Base-by-base conservation (phyloP, 768 basidiomycete species). In the Leccinum subgranulosum region DNA sequence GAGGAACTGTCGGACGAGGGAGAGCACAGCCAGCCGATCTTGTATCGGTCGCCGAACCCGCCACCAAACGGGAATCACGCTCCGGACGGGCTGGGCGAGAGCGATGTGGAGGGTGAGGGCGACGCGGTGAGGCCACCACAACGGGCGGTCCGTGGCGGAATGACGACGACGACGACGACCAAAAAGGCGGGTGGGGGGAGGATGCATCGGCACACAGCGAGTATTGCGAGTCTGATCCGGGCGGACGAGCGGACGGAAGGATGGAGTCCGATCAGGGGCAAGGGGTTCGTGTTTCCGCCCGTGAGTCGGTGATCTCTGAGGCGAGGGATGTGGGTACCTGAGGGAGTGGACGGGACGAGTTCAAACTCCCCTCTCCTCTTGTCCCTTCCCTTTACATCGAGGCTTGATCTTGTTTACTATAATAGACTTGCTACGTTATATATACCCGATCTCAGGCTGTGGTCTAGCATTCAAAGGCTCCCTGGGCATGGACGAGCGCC, bases 221-320 rank as follows among this genome's bases (percentile, higher is more conserved):
- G 87, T 61, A 93, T 93, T 60, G 89, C 86, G 12, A 91, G 88
- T 67, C 72, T 92, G 58, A 90, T 92, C 54, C 78, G 89, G 9
- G 82, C 86, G 5, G 88, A 90, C 39, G 88, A 92, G 64, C 73
- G 88, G 23, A 55, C 88, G 66, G 91, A 90, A 62, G 89, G 87
- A 2, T 92, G 90, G 90, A 90, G 88, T 71, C 86, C 88, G 6
- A 85, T 90, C 55, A 64, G 79, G 68, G 78, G 76, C 27, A 76
- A 78, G 51, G 73, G 76, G 0, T 87, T 89, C 60, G 76, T 73
- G 31, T 77, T 83, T 62, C 80, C 83, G 15, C 76, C 79, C 12
- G 74, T 73, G 23, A 27, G 27, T 21, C 68, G 67, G 50, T 69
- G 59, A 67, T 28, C 12, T 6, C 12, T 9, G 10, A 29, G 8